A percentile compares a stretch with the other conserved stretches of the same genome.
Evolutionary conservation across 495 filamentous ascomycete species (phyloP).

Genomic region (Neurospora sp.): DNA sequence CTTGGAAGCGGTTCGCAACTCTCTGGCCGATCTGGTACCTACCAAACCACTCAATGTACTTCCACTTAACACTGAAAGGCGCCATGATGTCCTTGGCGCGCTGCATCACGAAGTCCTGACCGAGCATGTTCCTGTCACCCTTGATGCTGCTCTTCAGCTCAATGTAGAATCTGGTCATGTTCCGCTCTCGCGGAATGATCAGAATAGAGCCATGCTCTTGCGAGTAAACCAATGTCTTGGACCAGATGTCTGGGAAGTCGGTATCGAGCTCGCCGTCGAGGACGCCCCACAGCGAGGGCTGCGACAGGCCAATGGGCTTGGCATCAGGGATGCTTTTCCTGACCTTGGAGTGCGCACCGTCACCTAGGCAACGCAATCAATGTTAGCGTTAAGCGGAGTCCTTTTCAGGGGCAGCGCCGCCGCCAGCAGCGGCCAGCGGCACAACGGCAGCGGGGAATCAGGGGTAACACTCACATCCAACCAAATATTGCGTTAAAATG

Average conservation of each 20-base stretch:
- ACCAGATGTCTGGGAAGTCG: constrained; percentile 63
- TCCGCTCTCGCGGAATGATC: constrained; percentile 57
- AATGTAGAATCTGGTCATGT: constrained; percentile 59
- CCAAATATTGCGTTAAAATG: constrained; percentile 38
- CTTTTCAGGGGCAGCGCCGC: neutral
- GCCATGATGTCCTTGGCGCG: constrained; percentile 53
- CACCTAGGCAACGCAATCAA: constrained; percentile 24
- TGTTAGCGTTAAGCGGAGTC: neutral
- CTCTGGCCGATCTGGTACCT: constrained; percentile 58
- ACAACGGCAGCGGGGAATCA: neutral
- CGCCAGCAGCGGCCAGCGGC: neutral
- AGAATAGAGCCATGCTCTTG: constrained; percentile 53
- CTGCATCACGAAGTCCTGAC: constrained; percentile 55
- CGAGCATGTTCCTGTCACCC: constrained; percentile 35
- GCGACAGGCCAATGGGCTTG: constrained; percentile 46
- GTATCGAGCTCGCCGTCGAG: constrained; percentile 57
- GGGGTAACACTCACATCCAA: constrained; percentile 34
- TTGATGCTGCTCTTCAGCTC: constrained; percentile 48
- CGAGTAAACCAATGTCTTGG: constrained; percentile 51
- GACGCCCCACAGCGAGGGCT: constrained; percentile 60
- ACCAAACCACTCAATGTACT: constrained; percentile 50
- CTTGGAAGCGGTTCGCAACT: constrained; percentile 48
- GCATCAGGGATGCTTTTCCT: constrained; percentile 47
- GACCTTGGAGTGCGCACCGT: constrained; percentile 44
- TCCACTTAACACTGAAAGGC: constrained; percentile 52